phyloP scores from a whole-genome alignment of 331 rosid species.

The Saraca asoca region DNA sequence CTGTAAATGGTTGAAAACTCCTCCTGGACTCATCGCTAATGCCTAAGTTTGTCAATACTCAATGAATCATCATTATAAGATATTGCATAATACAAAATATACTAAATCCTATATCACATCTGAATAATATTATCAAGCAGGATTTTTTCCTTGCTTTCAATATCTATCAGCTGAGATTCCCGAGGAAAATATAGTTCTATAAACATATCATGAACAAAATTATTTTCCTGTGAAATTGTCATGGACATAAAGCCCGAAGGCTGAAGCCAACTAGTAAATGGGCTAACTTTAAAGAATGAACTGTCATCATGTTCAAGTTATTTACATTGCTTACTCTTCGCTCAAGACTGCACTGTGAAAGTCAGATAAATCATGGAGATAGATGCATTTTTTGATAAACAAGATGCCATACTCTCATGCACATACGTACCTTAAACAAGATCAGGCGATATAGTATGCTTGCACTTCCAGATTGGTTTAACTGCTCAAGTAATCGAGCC shows the following conservation, averaged over 20 bases:
- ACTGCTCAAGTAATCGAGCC: constrained; percentile 86
- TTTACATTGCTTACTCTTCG: neutral
- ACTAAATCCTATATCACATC: neutral
- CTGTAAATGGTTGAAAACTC: too few species aligned
- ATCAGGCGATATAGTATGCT: constrained; percentile 78
- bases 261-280: neutral
- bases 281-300: neutral
- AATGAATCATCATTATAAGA: too few species aligned
- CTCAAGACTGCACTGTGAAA: neutral
- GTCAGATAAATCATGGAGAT: neutral
- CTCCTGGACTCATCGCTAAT: too few species aligned
- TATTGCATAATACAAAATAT: neutral
- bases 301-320: neutral
- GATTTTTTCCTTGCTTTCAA: neutral
- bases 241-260: neutral
- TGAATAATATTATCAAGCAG: neutral
- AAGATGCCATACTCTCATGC: constrained; percentile 12
- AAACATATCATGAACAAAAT: neutral
- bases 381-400: constrained; percentile 9
- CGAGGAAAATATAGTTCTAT: neutral
- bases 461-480: constrained; percentile 77
- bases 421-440: constrained; percentile 71
- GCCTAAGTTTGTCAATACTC: too few species aligned
- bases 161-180: neutral
- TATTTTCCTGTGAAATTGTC: neutral